phyloP scores from a whole-genome alignment of 257 asterid species.

The Buddleja alternifolia region DNA sequence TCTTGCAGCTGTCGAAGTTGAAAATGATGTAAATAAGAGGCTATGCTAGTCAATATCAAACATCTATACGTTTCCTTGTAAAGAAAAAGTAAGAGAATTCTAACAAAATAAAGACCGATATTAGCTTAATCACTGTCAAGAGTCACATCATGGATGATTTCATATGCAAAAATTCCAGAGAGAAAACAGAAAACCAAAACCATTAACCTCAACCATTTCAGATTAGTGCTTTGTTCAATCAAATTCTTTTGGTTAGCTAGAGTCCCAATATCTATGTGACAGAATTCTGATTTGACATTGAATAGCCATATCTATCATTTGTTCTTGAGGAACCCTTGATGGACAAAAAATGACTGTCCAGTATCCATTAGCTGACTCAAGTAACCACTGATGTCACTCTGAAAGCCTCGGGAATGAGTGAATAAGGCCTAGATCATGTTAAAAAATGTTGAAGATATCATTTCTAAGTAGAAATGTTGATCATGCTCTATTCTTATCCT shows the following conservation, averaged over 20 bases:
- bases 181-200: constrained; percentile 5
- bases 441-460: too few species aligned
- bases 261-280: neutral
- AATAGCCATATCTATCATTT: neutral
- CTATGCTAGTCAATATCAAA: constrained; percentile 10
- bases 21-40: constrained; percentile 27
- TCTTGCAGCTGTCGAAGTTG: constrained; percentile 74
- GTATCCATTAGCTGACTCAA: neutral
- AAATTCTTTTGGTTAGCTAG: neutral
- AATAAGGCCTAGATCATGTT: neutral
- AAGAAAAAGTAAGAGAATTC: neutral
- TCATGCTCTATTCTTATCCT: too few species aligned
- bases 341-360: neutral
- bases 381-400: too few species aligned
- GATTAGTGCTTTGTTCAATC: constrained; percentile 12
- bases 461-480: too few species aligned
- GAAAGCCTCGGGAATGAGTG: neutral
- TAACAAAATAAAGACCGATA: constrained; percentile 7
- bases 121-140: constrained; percentile 12
- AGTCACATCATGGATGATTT: constrained; percentile 8
- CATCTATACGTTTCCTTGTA: constrained; percentile 4
- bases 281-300: neutral
- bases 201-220: neutral
- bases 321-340: neutral
- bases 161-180: constrained; percentile 8